Percentiles rank a stretch among this genome's conserved stretches.
Conservation (phyloP, 441 rosid genomes). For the Viola pubescens region DNA sequence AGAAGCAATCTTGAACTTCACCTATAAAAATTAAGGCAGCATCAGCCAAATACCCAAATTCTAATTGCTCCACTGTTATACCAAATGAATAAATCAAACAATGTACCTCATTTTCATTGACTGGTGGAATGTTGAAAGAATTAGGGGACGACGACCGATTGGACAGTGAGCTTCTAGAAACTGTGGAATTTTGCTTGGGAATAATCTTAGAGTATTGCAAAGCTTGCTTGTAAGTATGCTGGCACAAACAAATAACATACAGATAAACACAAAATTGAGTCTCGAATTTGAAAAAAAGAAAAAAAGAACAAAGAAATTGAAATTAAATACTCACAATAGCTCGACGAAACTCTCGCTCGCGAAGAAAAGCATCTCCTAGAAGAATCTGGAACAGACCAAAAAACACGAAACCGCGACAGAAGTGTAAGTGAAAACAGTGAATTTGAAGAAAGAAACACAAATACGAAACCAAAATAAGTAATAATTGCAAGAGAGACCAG, state of each 20-base stretch:
- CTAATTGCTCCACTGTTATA: background rate
- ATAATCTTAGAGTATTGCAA: conserved; percentile 61
- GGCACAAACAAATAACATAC: conserved; percentile 11
- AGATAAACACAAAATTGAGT: conserved; percentile 4
- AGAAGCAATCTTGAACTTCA: conserved; percentile 91
- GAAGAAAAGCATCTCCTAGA: conserved; percentile 78
- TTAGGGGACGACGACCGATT: conserved; percentile 79
- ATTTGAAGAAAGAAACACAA: background rate
- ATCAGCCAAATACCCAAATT: background rate
- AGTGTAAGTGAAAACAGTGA: background rate
- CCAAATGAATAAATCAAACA: conserved; percentile 4
- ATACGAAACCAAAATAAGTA: background rate
- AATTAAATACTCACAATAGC: conserved; percentile 56
- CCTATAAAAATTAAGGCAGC: conserved; percentile 30
- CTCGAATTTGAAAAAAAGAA: background rate
- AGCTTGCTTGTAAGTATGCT: conserved; percentile 85
- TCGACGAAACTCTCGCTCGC: conserved; percentile 70
- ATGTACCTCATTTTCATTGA: conserved; percentile 83
- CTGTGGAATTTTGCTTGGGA: conserved; percentile 67
- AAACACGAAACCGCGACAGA: background rate
- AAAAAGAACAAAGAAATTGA: background rate
- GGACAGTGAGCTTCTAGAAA: conserved; percentile 62
- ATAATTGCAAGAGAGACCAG: conserved; percentile 34
- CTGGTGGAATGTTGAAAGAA: conserved; percentile 50
- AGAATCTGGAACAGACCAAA: conserved; percentile 46